Conservation (phyloP, 2,329 filamentous ascomycete genomes). For the Iodosphaeria phyllophila region DNA sequence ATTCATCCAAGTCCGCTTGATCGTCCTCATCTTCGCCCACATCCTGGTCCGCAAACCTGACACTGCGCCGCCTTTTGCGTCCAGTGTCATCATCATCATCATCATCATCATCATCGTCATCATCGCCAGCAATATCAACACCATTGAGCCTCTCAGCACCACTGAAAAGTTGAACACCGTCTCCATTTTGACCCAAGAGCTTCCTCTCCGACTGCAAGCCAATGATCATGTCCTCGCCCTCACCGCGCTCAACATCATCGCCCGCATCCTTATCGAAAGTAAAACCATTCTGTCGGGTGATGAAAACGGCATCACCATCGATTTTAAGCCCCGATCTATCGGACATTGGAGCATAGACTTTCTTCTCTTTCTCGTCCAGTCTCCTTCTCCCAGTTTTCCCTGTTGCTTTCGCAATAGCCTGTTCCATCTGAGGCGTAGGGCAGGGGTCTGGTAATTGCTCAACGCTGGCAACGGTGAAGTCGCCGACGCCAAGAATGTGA, state of each 20-base stretch:
- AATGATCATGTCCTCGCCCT: constrained; percentile 90
- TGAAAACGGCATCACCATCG: constrained; percentile 94
- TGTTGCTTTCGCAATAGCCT: constrained; percentile 64
- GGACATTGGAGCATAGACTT: constrained; percentile 93
- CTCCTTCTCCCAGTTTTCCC: constrained; percentile 67
- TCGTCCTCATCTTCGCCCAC: constrained; percentile 29
- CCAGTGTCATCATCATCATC: constrained; percentile 39
- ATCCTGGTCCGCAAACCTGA: constrained; percentile 33
- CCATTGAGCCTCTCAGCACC: constrained; percentile 51
- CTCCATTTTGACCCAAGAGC: constrained; percentile 64
- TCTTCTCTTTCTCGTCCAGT: constrained; percentile 90
- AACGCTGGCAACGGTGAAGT: constrained; percentile 66
- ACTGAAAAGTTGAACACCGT: constrained; percentile 72
- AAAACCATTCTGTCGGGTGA: constrained; percentile 48
- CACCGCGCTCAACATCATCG: constrained; percentile 61
- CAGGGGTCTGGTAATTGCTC: constrained; percentile 87
- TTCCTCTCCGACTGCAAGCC: constrained; percentile 68
- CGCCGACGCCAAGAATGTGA: constrained; percentile 82
- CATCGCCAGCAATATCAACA: constrained; percentile 42
- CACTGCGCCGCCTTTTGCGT: too few relatives aligned
- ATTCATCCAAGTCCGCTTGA: constrained; percentile 37
- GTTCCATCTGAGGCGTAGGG: constrained; percentile 80
- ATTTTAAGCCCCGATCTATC: constrained; percentile 92
- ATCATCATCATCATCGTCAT: constrained; percentile 23
- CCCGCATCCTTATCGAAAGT: constrained; percentile 53